These are phyloP conservation scores for Kwoniella shivajii DNA, from an alignment of 1,284 basidiomycete species.

Conservation along the genomic window DNA sequence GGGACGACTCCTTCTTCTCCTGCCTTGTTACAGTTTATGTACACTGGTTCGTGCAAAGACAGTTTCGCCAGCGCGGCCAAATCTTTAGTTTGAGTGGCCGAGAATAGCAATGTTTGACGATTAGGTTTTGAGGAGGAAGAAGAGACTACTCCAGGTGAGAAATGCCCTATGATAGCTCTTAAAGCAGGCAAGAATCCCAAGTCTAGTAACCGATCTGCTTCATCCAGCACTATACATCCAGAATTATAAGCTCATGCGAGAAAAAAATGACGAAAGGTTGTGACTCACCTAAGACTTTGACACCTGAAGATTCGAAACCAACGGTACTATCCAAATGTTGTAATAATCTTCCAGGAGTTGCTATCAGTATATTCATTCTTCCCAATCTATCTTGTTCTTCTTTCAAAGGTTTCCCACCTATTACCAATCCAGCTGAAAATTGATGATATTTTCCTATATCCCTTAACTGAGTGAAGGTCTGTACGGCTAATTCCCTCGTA, in stretches of 20 bases:
- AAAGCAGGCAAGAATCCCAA: constrained; percentile 92
- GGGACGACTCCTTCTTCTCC: constrained; percentile 62
- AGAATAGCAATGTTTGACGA: constrained; percentile 93
- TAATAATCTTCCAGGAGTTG: constrained; percentile 89
- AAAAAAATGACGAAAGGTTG: too few species aligned
- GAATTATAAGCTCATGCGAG: not conserved
- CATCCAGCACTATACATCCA: constrained; percentile 74
- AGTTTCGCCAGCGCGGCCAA: constrained; percentile 87
- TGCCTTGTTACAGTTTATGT: constrained; percentile 65
- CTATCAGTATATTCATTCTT: constrained; percentile 96
- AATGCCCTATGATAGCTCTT: constrained; percentile 83
- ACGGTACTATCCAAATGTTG: constrained; percentile 99
- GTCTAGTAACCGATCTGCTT: constrained; percentile 94
- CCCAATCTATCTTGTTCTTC: constrained; percentile 86
- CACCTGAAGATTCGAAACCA: constrained; percentile 85
- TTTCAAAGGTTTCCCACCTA: constrained; percentile 94
- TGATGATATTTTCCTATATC: constrained; percentile 87
- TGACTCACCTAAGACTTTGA: constrained; percentile 82
- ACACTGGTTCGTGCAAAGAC: constrained; percentile 79
- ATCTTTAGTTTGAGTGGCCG: constrained; percentile 92
- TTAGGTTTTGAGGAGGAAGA: constrained; percentile 61
- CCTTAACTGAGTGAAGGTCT: constrained; percentile 94
- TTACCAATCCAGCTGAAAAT: constrained; percentile 93
- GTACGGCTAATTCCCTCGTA: constrained; percentile 91
- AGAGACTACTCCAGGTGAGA: constrained; percentile 26